Evolutionary conservation across 2,329 filamentous ascomycete genomes (phyloP), one percentile per base, ranked within the genome.

Genomic region (Aspergillus sp.): DNA sequence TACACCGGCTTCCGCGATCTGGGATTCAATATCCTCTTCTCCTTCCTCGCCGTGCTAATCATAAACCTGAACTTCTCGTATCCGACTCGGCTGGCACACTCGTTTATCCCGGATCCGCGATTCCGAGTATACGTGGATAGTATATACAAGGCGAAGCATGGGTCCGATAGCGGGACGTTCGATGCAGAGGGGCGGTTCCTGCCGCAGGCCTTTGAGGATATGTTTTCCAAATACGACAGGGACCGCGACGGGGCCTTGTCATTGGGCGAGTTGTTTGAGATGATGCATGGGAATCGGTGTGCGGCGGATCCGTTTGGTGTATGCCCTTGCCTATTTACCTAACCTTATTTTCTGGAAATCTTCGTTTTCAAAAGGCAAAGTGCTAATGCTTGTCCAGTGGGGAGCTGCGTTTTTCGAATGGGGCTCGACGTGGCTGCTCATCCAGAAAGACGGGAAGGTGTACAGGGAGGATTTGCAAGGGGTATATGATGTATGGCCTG

Each of bases 191-290:
- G 79, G 0, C 67, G 77, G 1, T 80, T 79, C 61, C 62, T 75
- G 3, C 78, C 77, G 36, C 75, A 80, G 65, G 68, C 72, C 13
- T 80, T 81, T 53, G 79, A 81, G 65, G 77, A 81, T 39, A 68
- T 81, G 26, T 81, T 81, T 57, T 61, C 70, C 1, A 81, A 80
- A 61, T 81, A 80, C 62, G 74, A 76, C 55, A 38, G 68, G 41
- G 61, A 69, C 26, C 34, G 72, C 60, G 69, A 76, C 64, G 70
- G 76, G 15, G 74, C 74, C 1, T 54, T 81, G 60, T 74, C 73
- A 0, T 52, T 76, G 1, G 61, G 66, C 51, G 78, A 80, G 60
- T 57, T 79, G 20, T 62, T 67, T 17, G 65, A 67, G 9, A 63
- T 76, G 64, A 69, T 75, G 62, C 73, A 72, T 55, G 77, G 76